Percentiles rank a stretch among this genome's conserved stretches.
phyloP scores from a whole-genome alignment of 1,284 basidiomycete species.

The Puccinia coronata region DNA sequence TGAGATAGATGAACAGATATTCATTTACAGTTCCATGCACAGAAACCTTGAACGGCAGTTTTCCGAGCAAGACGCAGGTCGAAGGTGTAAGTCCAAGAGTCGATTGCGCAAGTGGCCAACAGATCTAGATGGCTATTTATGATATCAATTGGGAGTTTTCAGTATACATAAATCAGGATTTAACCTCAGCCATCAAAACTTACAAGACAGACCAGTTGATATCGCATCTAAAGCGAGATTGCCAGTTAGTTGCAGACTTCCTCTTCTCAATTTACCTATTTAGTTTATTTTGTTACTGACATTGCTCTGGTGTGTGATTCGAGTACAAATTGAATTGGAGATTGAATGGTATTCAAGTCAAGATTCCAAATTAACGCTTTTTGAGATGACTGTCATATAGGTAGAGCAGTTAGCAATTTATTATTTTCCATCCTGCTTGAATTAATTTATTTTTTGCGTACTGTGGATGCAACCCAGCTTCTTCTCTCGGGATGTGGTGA shows the following conservation, averaged over 20 bases:
- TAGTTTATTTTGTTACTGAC: constrained; percentile 60
- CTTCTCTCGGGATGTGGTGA: constrained; percentile 82
- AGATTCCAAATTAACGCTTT: constrained; percentile 98
- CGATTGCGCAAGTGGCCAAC: constrained; percentile 62
- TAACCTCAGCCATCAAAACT: too few species aligned
- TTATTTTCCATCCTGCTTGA: not conserved
- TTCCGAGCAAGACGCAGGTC: constrained; percentile 64
- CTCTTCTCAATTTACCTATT: too few species aligned
- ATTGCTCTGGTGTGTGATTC: constrained; percentile 87
- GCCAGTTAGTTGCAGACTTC: too few species aligned
- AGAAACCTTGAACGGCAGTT: constrained; percentile 63
- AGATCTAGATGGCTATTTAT: constrained; percentile 36
- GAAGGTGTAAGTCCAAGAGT: constrained; percentile 74
- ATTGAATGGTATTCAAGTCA: constrained; percentile 56
- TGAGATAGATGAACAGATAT: not conserved
- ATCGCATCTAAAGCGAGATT: constrained; percentile 64
- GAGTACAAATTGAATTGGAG: constrained; percentile 71
- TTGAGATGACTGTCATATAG: constrained; percentile 68
- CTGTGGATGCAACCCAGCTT: constrained; percentile 88
- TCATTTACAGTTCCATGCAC: constrained; percentile 70
- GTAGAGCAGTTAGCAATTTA: too few species aligned
- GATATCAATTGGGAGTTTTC: constrained; percentile 63
- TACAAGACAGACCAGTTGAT: constrained; percentile 91
- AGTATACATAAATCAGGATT: too few species aligned
- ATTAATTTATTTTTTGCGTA: constrained; percentile 16